Base-by-base conservation (phyloP, 2,329 filamentous ascomycete genomes). In the Beauveria asiatica region DNA sequence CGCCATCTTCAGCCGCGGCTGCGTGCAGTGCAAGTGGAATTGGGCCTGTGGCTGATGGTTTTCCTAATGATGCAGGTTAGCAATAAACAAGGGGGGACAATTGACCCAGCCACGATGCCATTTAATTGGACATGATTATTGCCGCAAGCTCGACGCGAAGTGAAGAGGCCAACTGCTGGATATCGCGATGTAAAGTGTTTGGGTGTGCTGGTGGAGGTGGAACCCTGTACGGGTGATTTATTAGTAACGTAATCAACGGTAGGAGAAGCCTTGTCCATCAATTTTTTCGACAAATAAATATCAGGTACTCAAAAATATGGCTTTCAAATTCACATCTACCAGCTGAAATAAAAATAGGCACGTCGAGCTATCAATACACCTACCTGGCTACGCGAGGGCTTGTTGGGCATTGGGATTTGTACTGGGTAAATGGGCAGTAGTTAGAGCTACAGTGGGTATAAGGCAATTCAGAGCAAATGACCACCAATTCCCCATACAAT, bases 1-100 rank as follows among this genome's bases (percentile, higher is more conserved):
- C 56, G 48, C 39, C 56, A 17, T 44, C 9, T 45, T 59, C 56
- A 59, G 56, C 56, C 56, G 33, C 48, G n/a, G 33, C 44, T 48
- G 30, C 16, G n/a, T 41, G 55, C 17, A 57, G 17, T 4, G 33
- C 33, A 5, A 37, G n/a, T 51, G 30, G 23, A 17, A 19, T 48
- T 50, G 16, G 9, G 16, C 17, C 17, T 30, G 30, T 51, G 33
- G 37, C 33, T 17, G 10, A n/a, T 11, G 5, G 13, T 19, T 27
- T 30, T 57, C 11, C 23, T 41, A 17, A 25, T 23, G 9, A 27
- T 13, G 50, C 16, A 21, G 16, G 30, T 3, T 30, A 19, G 9
- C 3, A 37, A 13, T 39, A 44, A 25, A 23, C 9, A 7, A 46
- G 41, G 13, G 8, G 16, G 8, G 30, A 33, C 6, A 23, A 21